Conservation (phyloP, 805 yeast species). For the Hemisphaericaspora nanyangensis region DNA sequence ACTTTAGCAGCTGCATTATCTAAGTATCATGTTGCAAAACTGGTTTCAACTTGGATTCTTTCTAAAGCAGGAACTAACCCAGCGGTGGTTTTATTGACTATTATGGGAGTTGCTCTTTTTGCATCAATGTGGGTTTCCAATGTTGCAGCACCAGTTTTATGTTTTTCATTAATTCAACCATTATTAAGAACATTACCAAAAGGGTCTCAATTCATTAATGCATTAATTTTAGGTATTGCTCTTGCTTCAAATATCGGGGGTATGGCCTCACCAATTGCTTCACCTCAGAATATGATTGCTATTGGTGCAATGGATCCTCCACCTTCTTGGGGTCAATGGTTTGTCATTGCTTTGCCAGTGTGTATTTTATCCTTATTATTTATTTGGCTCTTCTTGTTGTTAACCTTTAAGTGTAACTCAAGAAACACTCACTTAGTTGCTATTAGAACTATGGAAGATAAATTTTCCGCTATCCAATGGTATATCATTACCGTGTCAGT, state of each 20-base stretch:
- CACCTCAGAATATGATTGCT: constrained; percentile 54
- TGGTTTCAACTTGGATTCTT: constrained; percentile 46
- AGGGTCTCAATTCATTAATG: constrained; percentile 37
- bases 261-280: constrained; percentile 53
- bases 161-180: constrained; percentile 49
- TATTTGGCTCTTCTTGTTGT: constrained; percentile 48
- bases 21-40: constrained; percentile 50
- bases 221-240: constrained; percentile 45
- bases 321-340: constrained; percentile 58
- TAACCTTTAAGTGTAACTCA: constrained; percentile 50
- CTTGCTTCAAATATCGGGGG: constrained; percentile 52
- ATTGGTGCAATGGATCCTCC: constrained; percentile 49
- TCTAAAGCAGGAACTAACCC: constrained; percentile 51
- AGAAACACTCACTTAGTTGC: constrained; percentile 51
- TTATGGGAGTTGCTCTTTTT: constrained; percentile 49
- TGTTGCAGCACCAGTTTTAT: constrained; percentile 54
- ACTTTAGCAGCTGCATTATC: constrained; percentile 53
- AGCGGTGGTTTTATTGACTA: constrained; percentile 42
- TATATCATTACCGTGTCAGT: constrained; percentile 66
- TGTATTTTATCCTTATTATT: constrained; percentile 38
- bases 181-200: constrained; percentile 42
- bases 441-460: constrained; percentile 56
- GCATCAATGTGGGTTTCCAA: constrained; percentile 58
- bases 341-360: constrained; percentile 47
- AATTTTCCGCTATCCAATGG: constrained; percentile 69